Percentiles rank a stretch among this genome's conserved stretches.
Evolutionary conservation across 768 basidiomycete genomes (phyloP).

Genomic region (Clitopilus hobsonii): DNA sequence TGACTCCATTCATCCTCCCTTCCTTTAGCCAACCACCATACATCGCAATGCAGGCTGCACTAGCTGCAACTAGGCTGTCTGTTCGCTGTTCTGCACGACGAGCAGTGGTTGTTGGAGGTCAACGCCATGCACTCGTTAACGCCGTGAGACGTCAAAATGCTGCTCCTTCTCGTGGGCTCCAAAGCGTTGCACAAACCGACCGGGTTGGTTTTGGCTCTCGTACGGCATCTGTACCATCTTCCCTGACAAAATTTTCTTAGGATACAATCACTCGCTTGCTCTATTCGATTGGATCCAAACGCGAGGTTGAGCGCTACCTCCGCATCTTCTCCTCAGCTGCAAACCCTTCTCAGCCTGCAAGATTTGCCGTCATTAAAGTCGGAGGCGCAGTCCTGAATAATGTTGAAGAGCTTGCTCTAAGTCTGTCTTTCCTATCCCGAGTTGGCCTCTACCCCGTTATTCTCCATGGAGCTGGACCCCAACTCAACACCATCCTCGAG

Average conservation of each 20-base stretch:
- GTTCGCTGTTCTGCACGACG: slow-evolving; percentile 32
- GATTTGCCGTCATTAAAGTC: slow-evolving; percentile 97
- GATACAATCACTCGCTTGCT: slow-evolving; percentile 96
- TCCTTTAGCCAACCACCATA: slow-evolving; percentile 10
- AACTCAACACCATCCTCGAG: slow-evolving; percentile 92
- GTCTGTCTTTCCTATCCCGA: slow-evolving; percentile 93
- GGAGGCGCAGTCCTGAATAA: slow-evolving; percentile 94
- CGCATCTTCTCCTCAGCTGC: slow-evolving; percentile 97
- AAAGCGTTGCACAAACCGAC: slow-evolving; percentile 70
- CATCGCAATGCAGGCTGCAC: slow-evolving; percentile 28
- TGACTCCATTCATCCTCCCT: slow-evolving; percentile 8
- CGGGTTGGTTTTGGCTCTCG: slow-evolving; percentile 39
- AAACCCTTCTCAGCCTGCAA: slow-evolving; percentile 84
- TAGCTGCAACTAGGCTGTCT: slow-evolving; percentile 29
- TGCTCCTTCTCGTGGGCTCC: slow-evolving; percentile 39
- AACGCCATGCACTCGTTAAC: slow-evolving; percentile 38
- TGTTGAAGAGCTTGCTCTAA: slow-evolving; percentile 89
- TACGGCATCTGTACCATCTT: neutral
- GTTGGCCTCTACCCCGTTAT: slow-evolving; percentile 98
- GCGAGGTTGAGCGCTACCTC: slow-evolving; percentile 97
- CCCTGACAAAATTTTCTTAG: slow-evolving; percentile 30
- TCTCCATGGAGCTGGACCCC: slow-evolving; percentile 94
- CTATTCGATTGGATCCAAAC: slow-evolving; percentile 95
- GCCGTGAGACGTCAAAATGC: slow-evolving; percentile 32
- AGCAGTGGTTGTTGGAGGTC: slow-evolving; percentile 44